These are phyloP conservation scores for Aspergillus sergii DNA, from an alignment of 2,329 filamentous ascomycete species.

Conservation along the genomic window DNA sequence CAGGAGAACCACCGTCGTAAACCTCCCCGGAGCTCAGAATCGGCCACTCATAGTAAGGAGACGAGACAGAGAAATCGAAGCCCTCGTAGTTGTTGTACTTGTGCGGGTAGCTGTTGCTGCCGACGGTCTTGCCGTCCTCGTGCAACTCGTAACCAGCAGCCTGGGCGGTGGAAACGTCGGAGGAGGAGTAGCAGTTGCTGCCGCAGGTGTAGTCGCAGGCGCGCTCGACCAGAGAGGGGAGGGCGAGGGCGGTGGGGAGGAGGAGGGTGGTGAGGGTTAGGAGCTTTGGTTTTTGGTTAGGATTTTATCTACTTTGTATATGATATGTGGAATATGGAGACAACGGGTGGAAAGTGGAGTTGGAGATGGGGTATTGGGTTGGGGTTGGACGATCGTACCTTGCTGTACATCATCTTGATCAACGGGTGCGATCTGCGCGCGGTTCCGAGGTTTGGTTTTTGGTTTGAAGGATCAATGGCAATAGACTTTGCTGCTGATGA, in stretches of 20 bases:
- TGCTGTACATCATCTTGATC: constrained; percentile 28
- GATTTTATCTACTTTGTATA: too few species aligned
- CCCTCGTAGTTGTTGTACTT: constrained; percentile 65
- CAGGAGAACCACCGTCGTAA: constrained; percentile 64
- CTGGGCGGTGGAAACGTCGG: constrained; percentile 54
- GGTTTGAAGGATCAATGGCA: neutral
- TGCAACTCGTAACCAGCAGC: constrained; percentile 57
- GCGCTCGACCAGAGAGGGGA: constrained; percentile 33
- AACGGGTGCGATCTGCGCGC: neutral
- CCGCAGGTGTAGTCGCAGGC: constrained; percentile 58
- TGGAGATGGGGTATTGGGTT: neutral
- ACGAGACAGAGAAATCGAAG: constrained; percentile 59
- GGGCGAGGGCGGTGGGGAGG: constrained; percentile 26
- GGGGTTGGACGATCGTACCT: constrained; percentile 16
- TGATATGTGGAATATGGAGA: neutral
- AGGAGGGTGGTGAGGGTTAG: constrained; percentile 20
- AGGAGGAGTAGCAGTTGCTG: constrained; percentile 53
- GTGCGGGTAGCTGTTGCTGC: constrained; percentile 57
- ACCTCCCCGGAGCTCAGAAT: constrained; percentile 51
- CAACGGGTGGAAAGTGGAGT: neutral
- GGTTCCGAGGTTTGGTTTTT: neutral
- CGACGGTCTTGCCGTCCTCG: constrained; percentile 34
- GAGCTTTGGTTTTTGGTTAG: constrained; percentile 1
- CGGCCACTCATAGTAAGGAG: constrained; percentile 67
- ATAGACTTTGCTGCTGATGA: neutral